These are phyloP conservation scores for Colletotrichum lentis DNA, from an alignment of 2,329 filamentous ascomycete species.

Conservation along the genomic window DNA sequence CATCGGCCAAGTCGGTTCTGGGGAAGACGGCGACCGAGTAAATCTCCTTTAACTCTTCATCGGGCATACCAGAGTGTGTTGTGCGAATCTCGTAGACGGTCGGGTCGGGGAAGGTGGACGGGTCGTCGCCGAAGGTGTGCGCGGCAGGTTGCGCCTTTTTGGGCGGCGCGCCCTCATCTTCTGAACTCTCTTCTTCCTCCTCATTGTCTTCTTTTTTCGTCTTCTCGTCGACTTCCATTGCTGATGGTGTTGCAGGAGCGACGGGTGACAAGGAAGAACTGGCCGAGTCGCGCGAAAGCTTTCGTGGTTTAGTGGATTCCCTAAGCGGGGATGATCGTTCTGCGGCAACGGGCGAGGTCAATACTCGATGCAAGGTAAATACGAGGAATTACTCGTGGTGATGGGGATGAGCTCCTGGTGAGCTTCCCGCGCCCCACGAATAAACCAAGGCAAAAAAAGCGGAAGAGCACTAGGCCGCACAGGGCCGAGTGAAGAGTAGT, in stretches of 20 bases:
- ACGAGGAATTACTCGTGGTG: slow-evolving; percentile 23
- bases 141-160: slow-evolving; percentile 74
- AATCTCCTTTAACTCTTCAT: slow-evolving; percentile 86
- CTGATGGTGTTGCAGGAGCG: slow-evolving; percentile 59
- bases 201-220: slow-evolving; percentile 51
- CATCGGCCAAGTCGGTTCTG: slow-evolving; percentile 77
- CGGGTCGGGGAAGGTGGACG: slow-evolving; percentile 88
- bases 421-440: slow-evolving; percentile 29
- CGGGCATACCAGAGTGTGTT: slow-evolving; percentile 76
- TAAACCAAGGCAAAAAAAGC: slow-evolving; percentile 9
- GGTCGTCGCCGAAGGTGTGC: slow-evolving; percentile 92
- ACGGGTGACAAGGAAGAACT: slow-evolving; percentile 69
- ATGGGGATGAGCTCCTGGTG: slow-evolving; percentile 17
- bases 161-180: slow-evolving; percentile 68
- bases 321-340: slow-evolving; percentile 64
- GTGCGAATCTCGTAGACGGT: slow-evolving; percentile 92
- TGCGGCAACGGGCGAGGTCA: slow-evolving; percentile 42
- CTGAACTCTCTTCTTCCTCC: slow-evolving; percentile 61
- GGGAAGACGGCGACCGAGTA: slow-evolving; percentile 89
- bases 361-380: slow-evolving; percentile 16
- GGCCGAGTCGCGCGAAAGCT: slow-evolving; percentile 62
- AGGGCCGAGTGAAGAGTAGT: slow-evolving; percentile 20
- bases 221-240: slow-evolving; percentile 66
- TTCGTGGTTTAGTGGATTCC: slow-evolving; percentile 60
- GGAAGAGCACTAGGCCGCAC: slow-evolving; percentile 21